Conservation (phyloP, 1,284 basidiomycete species). For the Golubevia pallescens region DNA sequence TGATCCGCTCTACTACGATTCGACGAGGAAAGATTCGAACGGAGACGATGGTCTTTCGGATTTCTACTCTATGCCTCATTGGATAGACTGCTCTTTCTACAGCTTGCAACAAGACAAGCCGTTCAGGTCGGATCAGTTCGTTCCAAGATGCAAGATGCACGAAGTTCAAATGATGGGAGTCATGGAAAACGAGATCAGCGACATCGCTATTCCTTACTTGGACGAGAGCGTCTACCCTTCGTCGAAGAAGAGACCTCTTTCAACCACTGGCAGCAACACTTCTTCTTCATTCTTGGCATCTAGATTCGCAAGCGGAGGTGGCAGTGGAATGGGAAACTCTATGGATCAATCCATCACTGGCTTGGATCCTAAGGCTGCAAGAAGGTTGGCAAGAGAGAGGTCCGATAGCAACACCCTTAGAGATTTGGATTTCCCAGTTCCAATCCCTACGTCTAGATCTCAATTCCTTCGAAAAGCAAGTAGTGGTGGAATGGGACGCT, state of each 20-base stretch:
- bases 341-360: background rate
- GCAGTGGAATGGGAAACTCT: background rate
- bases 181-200: constrained; percentile 57
- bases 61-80: constrained; percentile 58
- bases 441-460: background rate
- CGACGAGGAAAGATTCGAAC: constrained; percentile 8
- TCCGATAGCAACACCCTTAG: constrained; percentile 50
- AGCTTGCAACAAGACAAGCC: constrained; percentile 61
- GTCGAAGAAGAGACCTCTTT: constrained; percentile 28
- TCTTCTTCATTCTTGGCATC: constrained; percentile 2
- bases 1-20: constrained; percentile 50
- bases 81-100: constrained; percentile 64
- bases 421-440: constrained; percentile 19
- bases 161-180: constrained; percentile 60
- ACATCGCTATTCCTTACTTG: constrained; percentile 56
- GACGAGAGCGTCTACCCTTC: constrained; percentile 21
- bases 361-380: background rate
- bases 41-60: constrained; percentile 9
- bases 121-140: constrained; percentile 55
- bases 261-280: constrained; percentile 4
- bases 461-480: background rate
- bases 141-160: constrained; percentile 63
- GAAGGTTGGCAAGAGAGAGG: constrained; percentile 35
- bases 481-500: background rate
- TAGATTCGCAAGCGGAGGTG: background rate